Evolutionary conservation across 805 yeast species (phyloP), one percentile per base, ranked within the genome.

Genomic region (Kuraishia capsulata): DNA sequence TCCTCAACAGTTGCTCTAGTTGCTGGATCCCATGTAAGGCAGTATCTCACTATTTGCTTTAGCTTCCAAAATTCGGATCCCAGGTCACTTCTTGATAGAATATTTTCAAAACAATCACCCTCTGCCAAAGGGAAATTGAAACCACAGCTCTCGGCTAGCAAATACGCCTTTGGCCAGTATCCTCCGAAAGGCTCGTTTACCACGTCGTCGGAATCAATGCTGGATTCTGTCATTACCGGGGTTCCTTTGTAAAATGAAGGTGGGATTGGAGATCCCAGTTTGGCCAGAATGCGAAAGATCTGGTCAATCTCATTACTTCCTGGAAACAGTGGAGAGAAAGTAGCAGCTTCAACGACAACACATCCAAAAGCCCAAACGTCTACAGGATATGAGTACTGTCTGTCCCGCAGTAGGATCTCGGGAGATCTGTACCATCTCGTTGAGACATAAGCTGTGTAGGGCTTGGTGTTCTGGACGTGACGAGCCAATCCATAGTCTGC

Each of bases 401-500:
- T 69, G 44, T 73, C 77, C 46, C 90, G 68, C 41, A 84, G 61
- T 34, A 84, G 62, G 17, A 84, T 81, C 54, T 84, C 95, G 0
- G 95, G 95, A 0, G 90, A 75, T 44, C 95, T 65, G 51, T 84
- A 84, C 95, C 95, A 84, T 50, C 95, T 70, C 0, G 95, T 84
- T 0, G 90, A 78, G 5, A 84, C 86, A 47, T 84, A 84, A 2
- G 81, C 78, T 0, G 94, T 84, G 50, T 74, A 83, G 1, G 76
- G 75, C 41, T 65, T 67, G 20, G 54, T 57, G 51, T 75, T 73
- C 34, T 64, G 58, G 9, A 72, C 62, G 42, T 72, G 73, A 47
- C 92, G 70, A 10, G 90, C 83, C 41, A 84, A 64, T 0, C 94
- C 95, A 57, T 79, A 84, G 56, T 84, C 95, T 2, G 89, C 89